Evolutionary conservation across 2,329 filamentous ascomycete species (phyloP), one percentile per base, ranked within the genome.

Genomic region (Xylaria polymorpha): DNA sequence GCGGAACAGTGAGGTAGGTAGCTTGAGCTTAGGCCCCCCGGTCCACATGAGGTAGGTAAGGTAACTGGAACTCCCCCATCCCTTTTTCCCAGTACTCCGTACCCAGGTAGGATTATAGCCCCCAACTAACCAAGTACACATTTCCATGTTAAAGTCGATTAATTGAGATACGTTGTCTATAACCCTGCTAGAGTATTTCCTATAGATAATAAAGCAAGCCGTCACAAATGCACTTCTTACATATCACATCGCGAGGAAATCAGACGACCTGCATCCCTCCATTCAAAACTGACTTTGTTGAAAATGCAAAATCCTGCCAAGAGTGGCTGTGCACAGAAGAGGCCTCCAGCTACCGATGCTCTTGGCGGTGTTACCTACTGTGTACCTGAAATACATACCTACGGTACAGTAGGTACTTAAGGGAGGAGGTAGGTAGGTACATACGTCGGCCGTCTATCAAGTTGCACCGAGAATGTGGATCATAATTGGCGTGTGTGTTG

Each of bases 291-390:
- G 22, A 44, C 63, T 65, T 3, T 14, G 43, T 35, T 46, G 9
- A 55, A 55, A 12, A 22, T 44, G 41, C 39, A 25, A 56, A 61
- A 46, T 43, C 18, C 57, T 56, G 72, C 72, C 73, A 75, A 76
- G 71, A 46, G 74, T 75, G 74, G 74, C 74, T 74, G 70, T 74
- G 74, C 43, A 43, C 15, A 57, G 67, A 58, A 61, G 67, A 72
- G 70, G 68, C 67, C 68, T 72, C 68, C 70, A 15, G 43, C 51
- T 46, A 29, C 41, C 58, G 48, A 4, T 29, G 35, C 43, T 46
- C 67, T 71, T 66, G 62, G 69, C 66, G 18, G 58, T 20, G 32
- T 43, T 65, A 55, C 29, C 50, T 55, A 18, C 41, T n/a, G 14
- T n/a, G 41, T 7, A 44, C 14, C 12, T 37, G 7, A 29, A 29